Conservation (phyloP, 2,329 filamentous ascomycete genomes). For the Rhexocercosporidium sp. region DNA sequence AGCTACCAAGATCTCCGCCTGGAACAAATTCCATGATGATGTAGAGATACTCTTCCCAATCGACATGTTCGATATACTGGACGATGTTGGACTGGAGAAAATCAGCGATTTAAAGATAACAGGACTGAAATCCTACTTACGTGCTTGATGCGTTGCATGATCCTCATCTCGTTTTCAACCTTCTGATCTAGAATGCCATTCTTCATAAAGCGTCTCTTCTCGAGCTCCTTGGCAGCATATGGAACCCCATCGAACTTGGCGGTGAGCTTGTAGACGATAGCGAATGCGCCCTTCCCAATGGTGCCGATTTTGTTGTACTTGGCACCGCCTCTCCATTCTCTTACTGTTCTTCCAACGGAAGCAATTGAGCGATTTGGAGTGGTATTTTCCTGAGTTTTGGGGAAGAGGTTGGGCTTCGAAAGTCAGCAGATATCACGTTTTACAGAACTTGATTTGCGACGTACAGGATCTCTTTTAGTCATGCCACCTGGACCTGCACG, state of each 20-base stretch:
- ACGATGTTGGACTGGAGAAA: slow-evolving; percentile 78
- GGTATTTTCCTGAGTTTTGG: slow-evolving; percentile 36
- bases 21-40: slow-evolving; percentile 97
- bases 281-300: slow-evolving; percentile 94
- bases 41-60: slow-evolving; percentile 80
- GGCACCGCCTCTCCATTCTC: slow-evolving; percentile 81
- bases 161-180: slow-evolving; percentile 95
- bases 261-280: slow-evolving; percentile 88
- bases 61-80: slow-evolving; percentile 86
- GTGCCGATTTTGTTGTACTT: slow-evolving; percentile 83
- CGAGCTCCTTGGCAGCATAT: slow-evolving; percentile 92
- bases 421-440: slow-evolving; percentile 23
- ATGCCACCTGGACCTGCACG: slow-evolving; percentile 16
- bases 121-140: slow-evolving; percentile 54
- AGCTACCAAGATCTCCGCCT: slow-evolving; percentile 80
- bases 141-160: slow-evolving; percentile 87
- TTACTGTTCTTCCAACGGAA: slow-evolving; percentile 47
- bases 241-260: slow-evolving; percentile 82
- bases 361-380: slow-evolving; percentile 25
- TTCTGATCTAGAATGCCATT: slow-evolving; percentile 89
- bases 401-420: slow-evolving; percentile 38
- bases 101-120: slow-evolving; percentile 30
- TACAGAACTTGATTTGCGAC: neutral
- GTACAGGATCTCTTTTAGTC: slow-evolving; percentile 34
- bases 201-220: slow-evolving; percentile 92